These are phyloP conservation scores for Ephemerocybe angulata DNA, from an alignment of 768 basidiomycete species.

Conservation along the genomic window DNA sequence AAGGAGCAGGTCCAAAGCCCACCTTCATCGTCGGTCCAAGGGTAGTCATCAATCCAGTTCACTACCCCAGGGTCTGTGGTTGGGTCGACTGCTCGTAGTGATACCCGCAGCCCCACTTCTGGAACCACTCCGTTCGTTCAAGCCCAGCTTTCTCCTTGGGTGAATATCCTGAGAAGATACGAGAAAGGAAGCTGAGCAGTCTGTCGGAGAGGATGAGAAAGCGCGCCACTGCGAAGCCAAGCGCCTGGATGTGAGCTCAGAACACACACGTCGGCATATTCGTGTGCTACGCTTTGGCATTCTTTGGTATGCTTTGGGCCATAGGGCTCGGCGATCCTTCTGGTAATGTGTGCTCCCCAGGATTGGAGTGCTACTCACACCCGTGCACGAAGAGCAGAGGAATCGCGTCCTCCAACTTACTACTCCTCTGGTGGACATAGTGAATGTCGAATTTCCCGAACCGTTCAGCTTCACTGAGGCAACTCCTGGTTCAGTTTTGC, in stretches of 20 bases:
- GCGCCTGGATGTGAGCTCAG: background rate
- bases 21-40: constrained; percentile 58
- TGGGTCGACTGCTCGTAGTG: constrained; percentile 37
- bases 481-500: constrained; percentile 45
- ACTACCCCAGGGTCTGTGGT: constrained; percentile 55
- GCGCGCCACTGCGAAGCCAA: constrained; percentile 20
- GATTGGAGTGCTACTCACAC: constrained; percentile 49
- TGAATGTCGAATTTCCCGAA: constrained; percentile 47
- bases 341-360: constrained; percentile 22
- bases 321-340: constrained; percentile 23
- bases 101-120: constrained; percentile 35
- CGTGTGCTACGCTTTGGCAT: constrained; percentile 51
- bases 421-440: constrained; percentile 56
- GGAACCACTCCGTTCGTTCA: constrained; percentile 27
- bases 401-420: constrained; percentile 41
- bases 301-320: constrained; percentile 34
- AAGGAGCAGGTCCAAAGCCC: background rate
- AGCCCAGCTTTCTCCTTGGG: constrained; percentile 33
- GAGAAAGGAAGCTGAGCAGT: no score
- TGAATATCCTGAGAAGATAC: no score
- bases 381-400: constrained; percentile 62
- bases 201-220: no score
- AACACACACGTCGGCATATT: constrained; percentile 26
- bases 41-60: constrained; percentile 48
- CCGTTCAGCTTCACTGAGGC: constrained; percentile 52